Conservation (phyloP, 352 stramenopile genomes). For the Pythium myriotylum region DNA sequence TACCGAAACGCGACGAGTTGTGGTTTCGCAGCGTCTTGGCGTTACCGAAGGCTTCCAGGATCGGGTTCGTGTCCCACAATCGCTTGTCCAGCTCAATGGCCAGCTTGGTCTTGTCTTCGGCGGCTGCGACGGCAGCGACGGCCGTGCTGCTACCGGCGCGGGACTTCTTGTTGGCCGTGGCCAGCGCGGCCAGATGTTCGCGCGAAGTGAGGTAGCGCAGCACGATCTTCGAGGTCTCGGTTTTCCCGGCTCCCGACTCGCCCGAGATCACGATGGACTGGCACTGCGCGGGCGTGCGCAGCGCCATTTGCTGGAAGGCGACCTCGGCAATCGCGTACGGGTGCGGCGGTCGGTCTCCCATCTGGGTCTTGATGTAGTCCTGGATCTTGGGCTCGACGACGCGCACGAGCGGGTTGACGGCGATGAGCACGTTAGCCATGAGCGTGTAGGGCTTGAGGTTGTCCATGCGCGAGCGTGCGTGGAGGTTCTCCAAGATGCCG, state of each 20-base stretch:
- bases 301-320: conserved; percentile 89
- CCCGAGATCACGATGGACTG: conserved; percentile 90
- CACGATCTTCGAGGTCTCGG: conserved; percentile 90
- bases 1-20: conserved; percentile 96
- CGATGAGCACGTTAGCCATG: conserved; percentile 89
- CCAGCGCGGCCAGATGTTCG: conserved; percentile 56
- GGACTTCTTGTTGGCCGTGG: conserved; percentile 35
- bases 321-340: conserved; percentile 86
- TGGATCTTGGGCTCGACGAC: conserved; percentile 82
- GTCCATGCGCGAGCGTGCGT: conserved; percentile 69
- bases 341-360: conserved; percentile 82
- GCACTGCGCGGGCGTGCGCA: conserved; percentile 77
- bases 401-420: conserved; percentile 84
- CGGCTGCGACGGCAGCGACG: conserved; percentile 22
- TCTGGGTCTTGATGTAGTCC: conserved; percentile 89
- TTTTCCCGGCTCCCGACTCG: conserved; percentile 87
- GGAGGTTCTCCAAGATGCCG: conserved; percentile 82
- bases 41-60: conserved; percentile 97
- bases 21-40: conserved; percentile 95
- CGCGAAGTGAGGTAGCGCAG: conserved; percentile 85
- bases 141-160: conserved; percentile 11
- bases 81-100: conserved; percentile 85
- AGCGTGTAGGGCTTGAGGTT: conserved; percentile 85
- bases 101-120: conserved; percentile 52
- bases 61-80: conserved; percentile 88